Base-by-base conservation (phyloP, 768 basidiomycete genomes). In the Leccinum disarticulatum region DNA sequence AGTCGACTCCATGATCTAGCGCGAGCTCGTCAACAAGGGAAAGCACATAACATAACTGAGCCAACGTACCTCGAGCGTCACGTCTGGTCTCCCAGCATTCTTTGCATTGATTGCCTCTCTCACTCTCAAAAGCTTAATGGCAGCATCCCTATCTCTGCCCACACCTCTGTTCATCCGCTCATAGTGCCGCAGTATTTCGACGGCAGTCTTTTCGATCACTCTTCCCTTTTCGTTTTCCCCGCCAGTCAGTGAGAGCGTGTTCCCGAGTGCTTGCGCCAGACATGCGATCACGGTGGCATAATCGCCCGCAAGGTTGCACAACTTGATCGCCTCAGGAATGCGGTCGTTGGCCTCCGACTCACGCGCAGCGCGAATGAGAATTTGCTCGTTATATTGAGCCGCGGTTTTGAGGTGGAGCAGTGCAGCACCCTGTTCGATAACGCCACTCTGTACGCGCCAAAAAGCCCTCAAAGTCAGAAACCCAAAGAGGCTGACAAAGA, bases 301-400 rank as follows among this genome's bases (percentile, higher is more conserved):
- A 63, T 95, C 91, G 35, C 92, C 91, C 1, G 95, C 95, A 38
- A 98, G 85, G 75, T 98, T 95, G 77, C 94, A 98, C 48, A 99
- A 78, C 70, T 95, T 93, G 77, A 98, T 94, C 3, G 95, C 94
- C 71, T 98, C 94, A 2, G 88, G 81, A 41, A 91, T 81, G 33
- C 91, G 88, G 67, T 93, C 87, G 67, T 94, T 94, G 56, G 89
- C 83, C 68, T 93, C 87, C 2, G 90, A 89, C 63, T 91, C 82
- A 31, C 82, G 82, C 0, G 96, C 96, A 0, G 95, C 93, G 6
- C 85, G 84, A 60, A 88, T 77, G 53, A 98, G 88, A 57, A 99
- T 91, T 25, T 90, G 80, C 27, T 87, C 86, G 59, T 94, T 87
- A 77, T 90, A 95, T 52, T 88, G 82, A 28, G 81, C 77, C 54